phyloP scores from a whole-genome alignment of 805 yeast genomes.

The Candida succiphila region DNA sequence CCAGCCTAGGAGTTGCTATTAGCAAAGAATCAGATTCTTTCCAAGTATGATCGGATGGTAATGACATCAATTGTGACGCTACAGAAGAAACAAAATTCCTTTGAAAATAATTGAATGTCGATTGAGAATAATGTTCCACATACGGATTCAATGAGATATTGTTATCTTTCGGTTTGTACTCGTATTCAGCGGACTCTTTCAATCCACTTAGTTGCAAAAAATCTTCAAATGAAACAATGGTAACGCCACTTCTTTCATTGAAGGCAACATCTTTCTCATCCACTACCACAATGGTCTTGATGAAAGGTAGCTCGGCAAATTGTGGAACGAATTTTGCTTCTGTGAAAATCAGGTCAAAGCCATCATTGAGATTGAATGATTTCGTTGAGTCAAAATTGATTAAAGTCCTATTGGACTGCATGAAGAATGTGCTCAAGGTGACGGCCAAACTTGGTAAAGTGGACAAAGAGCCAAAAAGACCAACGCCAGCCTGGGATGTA shows the following conservation, averaged over 20 bases:
- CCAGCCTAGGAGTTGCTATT: constrained; percentile 6
- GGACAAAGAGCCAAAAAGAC: constrained; percentile 11
- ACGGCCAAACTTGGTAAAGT: constrained; percentile 12
- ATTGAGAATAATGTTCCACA: neutral
- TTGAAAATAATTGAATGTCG: constrained; percentile 15
- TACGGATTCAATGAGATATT: constrained; percentile 15
- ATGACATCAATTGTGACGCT: constrained; percentile 24
- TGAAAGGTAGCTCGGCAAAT: constrained; percentile 4
- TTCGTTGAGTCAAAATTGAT: constrained; percentile 29
- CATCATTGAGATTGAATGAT: constrained; percentile 23
- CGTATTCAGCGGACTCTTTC: neutral
- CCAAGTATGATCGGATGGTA: constrained; percentile 20
- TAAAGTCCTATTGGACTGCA: constrained; percentile 23
- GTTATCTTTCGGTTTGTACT: neutral
- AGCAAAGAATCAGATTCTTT: constrained; percentile 13
- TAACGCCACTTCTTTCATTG: constrained; percentile 25
- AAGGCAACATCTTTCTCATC: constrained; percentile 9
- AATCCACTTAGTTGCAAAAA: neutral
- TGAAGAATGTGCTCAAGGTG: constrained; percentile 18
- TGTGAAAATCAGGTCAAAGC: constrained; percentile 24
- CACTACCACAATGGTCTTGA: constrained; percentile 20
- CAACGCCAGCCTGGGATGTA: constrained; percentile 17
- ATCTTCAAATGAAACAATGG: constrained; percentile 14
- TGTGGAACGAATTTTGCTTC: constrained; percentile 5
- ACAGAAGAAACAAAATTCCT: constrained; percentile 25